Evolutionary conservation across 1,139 yeast species (phyloP).

Genomic region (Blastobotrys aristatus): DNA sequence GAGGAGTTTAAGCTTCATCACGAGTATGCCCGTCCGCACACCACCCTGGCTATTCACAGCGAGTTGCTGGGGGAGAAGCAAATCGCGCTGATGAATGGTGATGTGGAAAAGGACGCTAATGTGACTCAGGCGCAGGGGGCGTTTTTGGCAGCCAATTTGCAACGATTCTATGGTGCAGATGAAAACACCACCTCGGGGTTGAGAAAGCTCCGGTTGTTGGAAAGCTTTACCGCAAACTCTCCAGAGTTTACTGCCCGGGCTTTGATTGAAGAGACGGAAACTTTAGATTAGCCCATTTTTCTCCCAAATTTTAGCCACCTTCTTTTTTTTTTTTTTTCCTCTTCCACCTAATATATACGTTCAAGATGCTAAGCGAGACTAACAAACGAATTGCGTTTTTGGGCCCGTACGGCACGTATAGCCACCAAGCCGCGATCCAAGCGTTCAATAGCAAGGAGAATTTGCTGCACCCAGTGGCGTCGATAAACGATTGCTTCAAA

Average conservation of each 20-base stretch:
- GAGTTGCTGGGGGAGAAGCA: constrained; percentile 62
- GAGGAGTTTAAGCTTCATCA: constrained; percentile 89
- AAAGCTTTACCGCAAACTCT: constrained; percentile 66
- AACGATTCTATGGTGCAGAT: constrained; percentile 81
- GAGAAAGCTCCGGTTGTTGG: constrained; percentile 52
- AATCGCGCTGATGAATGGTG: constrained; percentile 82
- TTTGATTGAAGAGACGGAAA: constrained; percentile 66
- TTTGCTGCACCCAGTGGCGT: constrained; percentile 23
- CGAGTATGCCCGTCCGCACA: constrained; percentile 93
- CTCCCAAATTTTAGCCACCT: neutral
- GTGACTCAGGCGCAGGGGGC: constrained; percentile 68
- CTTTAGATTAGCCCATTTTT: constrained; percentile 44
- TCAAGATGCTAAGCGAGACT: constrained; percentile 9
- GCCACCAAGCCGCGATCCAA: constrained; percentile 84
- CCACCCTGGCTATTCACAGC: constrained; percentile 81
- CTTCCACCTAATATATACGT: neutral
- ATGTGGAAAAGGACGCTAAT: constrained; percentile 65
- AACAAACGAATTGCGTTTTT: constrained; percentile 52
- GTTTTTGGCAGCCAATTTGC: constrained; percentile 69
- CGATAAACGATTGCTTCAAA: constrained; percentile 54
- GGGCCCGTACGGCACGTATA: constrained; percentile 89
- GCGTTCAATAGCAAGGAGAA: constrained; percentile 47
- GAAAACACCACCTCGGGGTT: constrained; percentile 38
- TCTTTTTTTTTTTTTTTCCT: neutral
- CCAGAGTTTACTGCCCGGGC: constrained; percentile 57